Base-by-base conservation (phyloP, 78 protist genomes). In the Polysphondylium violaceum region DNA sequence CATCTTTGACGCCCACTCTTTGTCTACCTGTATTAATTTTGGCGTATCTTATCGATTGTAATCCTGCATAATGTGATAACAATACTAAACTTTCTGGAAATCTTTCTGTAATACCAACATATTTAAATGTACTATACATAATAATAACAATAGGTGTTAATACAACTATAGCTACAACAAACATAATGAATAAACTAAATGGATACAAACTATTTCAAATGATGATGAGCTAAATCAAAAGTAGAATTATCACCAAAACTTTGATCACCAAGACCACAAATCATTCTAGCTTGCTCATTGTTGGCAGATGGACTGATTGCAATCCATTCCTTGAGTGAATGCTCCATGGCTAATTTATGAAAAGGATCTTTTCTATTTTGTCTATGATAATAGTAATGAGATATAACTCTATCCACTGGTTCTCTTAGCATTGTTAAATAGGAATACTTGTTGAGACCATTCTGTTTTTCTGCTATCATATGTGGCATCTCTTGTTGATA, bases 371-470 rank as follows among this genome's bases (percentile, higher is more conserved):
- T 74, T 38, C 63, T 67, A 50, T 83, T 83, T 69, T 83, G 91
- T 68, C 79, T 74, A 23, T 83, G 91, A 38, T 83, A 83, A 35
- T 83, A 83, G 36, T 83, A 83, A 51, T 83, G 76, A 40, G 91
- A 83, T 1, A 83, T 83, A 7, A 83, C 91, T 31, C 91, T 53
- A 23, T 83, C 91, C 9, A 83, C 73, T 55, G 91, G 91, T 44
- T 83, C 91, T 56, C 91, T 74, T 9, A 83, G 43, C 91, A 83
- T 83, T 25, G 91, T 83, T 73, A 83, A 69, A 60, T 83, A 83
- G 0, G 74, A 58, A 43, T 69, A 83, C 11, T 33, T 53, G 27
- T 83, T 83, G 11, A 83, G 23, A 35, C 72, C 79, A 55, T 69
- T 59, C 44, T 36, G 27, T 23, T 25, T 17, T 8, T 19, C 72